These are phyloP conservation scores for Centella asiatica DNA, from an alignment of 129 eudicot species.

Conservation along the genomic window DNA sequence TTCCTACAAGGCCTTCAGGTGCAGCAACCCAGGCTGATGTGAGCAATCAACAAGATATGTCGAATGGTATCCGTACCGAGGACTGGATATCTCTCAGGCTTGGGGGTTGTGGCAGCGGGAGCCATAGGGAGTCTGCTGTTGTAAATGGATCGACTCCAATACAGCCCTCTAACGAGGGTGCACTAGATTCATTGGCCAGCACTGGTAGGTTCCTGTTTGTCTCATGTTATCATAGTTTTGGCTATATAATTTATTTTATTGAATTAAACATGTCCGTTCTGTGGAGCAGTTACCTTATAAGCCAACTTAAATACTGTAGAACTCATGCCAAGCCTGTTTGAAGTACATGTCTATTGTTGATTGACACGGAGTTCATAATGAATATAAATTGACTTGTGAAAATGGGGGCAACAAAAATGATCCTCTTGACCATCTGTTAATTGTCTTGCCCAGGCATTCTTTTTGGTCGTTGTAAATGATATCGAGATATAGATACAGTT, in stretches of 20 bases:
- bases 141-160: slow-evolving; percentile 37
- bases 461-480: background rate
- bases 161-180: slow-evolving; percentile 38
- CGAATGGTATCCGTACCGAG: slow-evolving; percentile 54
- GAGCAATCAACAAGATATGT: slow-evolving; percentile 40
- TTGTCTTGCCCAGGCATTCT: background rate
- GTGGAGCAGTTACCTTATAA: background rate
- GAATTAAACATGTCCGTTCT: background rate
- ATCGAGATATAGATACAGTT: background rate
- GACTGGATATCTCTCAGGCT: slow-evolving; percentile 93
- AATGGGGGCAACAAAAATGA: background rate
- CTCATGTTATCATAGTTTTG: background rate
- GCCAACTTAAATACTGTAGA: background rate
- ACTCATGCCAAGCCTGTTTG: background rate
- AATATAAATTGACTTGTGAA: background rate
- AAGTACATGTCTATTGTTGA: background rate
- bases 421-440: background rate
- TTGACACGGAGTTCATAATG: background rate
- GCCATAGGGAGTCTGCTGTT: slow-evolving; percentile 33
- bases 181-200: slow-evolving; percentile 41
- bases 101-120: slow-evolving; percentile 55
- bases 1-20: slow-evolving; percentile 72
- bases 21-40: slow-evolving; percentile 32
- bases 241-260: background rate
- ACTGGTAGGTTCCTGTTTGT: slow-evolving; percentile 36